Conservation (phyloP, 2,329 filamentous ascomycete species). For the Canariomyces notabilis region DNA sequence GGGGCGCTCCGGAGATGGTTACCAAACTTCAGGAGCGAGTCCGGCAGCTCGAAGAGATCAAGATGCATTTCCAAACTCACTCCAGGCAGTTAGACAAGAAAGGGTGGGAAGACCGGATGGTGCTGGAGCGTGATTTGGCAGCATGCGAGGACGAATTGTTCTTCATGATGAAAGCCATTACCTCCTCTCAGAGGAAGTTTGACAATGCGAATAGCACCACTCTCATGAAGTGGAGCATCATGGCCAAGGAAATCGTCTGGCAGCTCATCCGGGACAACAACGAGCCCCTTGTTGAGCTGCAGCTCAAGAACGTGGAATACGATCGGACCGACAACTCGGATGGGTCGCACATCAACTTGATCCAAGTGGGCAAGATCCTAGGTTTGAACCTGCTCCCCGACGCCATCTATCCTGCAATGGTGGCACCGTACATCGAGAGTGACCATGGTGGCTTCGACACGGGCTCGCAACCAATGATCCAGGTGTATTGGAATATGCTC, state of each 20-base stretch:
- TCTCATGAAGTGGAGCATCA: conserved; percentile 84
- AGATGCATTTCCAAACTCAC: conserved; percentile 91
- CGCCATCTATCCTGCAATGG: conserved; percentile 93
- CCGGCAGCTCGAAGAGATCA: conserved; percentile 90
- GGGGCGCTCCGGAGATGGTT: conserved; percentile 90
- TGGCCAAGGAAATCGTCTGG: conserved; percentile 95
- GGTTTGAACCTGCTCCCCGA: conserved; percentile 87
- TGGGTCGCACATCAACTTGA: conserved; percentile 88
- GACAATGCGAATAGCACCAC: conserved; percentile 71
- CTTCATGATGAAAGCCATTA: conserved; percentile 99
- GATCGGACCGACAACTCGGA: conserved; percentile 96
- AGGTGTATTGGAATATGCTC: conserved; percentile 96
- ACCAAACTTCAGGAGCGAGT: conserved; percentile 87
- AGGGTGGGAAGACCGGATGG: conserved; percentile 84
- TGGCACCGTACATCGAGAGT: conserved; percentile 77
- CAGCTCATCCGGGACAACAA: conserved; percentile 84
- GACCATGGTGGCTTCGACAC: conserved; percentile 49
- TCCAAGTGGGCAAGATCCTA: conserved; percentile 82
- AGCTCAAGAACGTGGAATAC: conserved; percentile 85
- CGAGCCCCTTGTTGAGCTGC: conserved; percentile 86
- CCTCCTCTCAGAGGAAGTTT: conserved; percentile 83
- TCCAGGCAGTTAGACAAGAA: conserved; percentile 79
- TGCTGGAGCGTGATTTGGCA: conserved; percentile 84
- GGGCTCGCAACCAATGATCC: conserved; percentile 76
- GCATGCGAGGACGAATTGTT: conserved; percentile 95